Evolutionary conservation across 2,329 filamentous ascomycete species (phyloP), one percentile per base, ranked within the genome.

Genomic region (Aureobasidium sp.): DNA sequence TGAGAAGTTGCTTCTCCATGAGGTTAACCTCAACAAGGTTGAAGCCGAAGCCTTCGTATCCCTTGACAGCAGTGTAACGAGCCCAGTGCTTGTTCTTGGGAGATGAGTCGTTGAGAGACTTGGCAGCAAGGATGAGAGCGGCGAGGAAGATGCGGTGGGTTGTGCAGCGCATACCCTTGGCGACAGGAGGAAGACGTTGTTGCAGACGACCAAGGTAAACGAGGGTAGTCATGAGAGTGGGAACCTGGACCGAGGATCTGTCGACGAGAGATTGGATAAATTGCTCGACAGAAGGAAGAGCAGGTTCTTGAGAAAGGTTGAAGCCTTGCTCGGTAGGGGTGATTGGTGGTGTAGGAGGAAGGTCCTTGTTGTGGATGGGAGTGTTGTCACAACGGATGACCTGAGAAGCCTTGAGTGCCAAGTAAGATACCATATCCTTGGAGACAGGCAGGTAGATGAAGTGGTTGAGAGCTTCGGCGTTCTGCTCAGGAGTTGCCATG

Each of bases 51-150:
- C 81, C 84, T 12, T 86, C 85, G 74, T 81, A 88, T 60, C 84
- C 85, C 65, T 82, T 82, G 69, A 96, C 87, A 70, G 87, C 79
- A 64, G 89, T 96, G 81, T 97, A 99, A 71, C 87, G 88, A 67
- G 94, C 92, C 94, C 94, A 99, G 82, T 99, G 94, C 86, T 97
- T 97, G 85, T 99, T 99, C 87, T 97, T 97, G 66, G 94, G 94
- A 13, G 92, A 97, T 65, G 92, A 96, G 81, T 97, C 94, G 76
- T 99, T 97, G 69, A 97, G 84, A 76, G 97, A 97, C 86, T 99
- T 99, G 69, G 94, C 93, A 1, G 94, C 87, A 55, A 87, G 79
- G 72, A 94, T 94, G 67, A 93, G 86, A 17, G 89, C 81, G 46
- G 90, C 93, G 53, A 99, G 84, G 79, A 99, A 97, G 82, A 99